Evolutionary conservation across 1,284 basidiomycete genomes (phyloP), one percentile per base, ranked within the genome.

Genomic region (Pseudozyma tsukubaensis): DNA sequence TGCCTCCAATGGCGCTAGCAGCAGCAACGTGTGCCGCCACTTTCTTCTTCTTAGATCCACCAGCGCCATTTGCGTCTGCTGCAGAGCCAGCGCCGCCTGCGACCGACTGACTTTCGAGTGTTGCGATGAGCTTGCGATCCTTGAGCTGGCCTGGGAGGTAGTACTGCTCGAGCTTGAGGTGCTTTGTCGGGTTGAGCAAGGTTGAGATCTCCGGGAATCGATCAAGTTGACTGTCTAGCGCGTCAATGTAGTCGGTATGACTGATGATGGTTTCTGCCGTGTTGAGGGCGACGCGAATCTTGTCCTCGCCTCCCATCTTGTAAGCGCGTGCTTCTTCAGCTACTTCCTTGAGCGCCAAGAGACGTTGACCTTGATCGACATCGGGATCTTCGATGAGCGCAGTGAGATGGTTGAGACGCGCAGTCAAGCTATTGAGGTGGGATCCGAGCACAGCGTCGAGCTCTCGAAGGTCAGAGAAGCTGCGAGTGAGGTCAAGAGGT

Each of bases 231-330:
- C 66, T 62, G 24, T 81, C 69, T 13, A 84, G 65, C 3, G 80
- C 72, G 45, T 81, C 80, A 35, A 84, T 83, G 66, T 82, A 81
- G 39, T 82, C 80, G 5, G 81, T 81, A 63, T 84, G 82, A 57
- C 80, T 82, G 61, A 81, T 74, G 61, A 83, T 83, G 71, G 88
- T 92, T 86, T 99, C 96, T 57, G 94, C 94, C 11, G 95, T 95
- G 77, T 92, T 92, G 76, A 92, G 94, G 11, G 94, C 94, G 63
- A 98, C 94, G 80, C 95, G 90, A 84, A 99, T 98, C 88, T 99
- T 99, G 90, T 99, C 96, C 85, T 99, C 97, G 47, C 93, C 94
- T 42, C 97, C 97, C 64, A 95, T 90, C 85, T 94, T 94, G 86
- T 97, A 93, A 50, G 92, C 89, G 43, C 89, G 87, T 0, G 94